phyloP scores from a whole-genome alignment of 495 filamentous ascomycete genomes.

The Penicillium taxi region DNA sequence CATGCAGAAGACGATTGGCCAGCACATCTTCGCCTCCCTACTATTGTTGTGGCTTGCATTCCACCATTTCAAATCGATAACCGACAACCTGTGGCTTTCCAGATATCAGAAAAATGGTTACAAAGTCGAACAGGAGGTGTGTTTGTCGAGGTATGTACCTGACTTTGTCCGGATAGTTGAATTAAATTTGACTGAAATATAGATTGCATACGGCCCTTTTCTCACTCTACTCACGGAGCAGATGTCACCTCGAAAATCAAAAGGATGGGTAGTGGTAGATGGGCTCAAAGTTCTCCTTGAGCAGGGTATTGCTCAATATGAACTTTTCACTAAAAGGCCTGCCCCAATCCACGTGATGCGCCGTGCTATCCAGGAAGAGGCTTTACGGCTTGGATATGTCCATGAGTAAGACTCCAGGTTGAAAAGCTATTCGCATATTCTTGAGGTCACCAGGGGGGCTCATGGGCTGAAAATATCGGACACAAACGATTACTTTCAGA shows the following conservation, averaged over 20 bases:
- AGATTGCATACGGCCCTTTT: conserved; percentile 32
- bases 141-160: conserved; percentile 49
- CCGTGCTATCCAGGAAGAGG: conserved; percentile 15
- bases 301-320: conserved; percentile 68
- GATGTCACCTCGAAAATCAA: conserved; percentile 27
- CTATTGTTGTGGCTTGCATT: conserved; percentile 61
- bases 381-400: conserved; percentile 9
- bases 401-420: no score
- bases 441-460: no score
- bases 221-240: conserved; percentile 53
- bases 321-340: conserved; percentile 63
- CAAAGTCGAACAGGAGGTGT: conserved; percentile 65
- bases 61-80: conserved; percentile 47
- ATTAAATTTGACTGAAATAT: conserved; percentile 31
- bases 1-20: conserved; percentile 40
- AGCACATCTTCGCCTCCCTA: conserved; percentile 49
- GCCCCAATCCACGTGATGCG: conserved; percentile 59
- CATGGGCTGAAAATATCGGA: no score
- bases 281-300: conserved; percentile 61
- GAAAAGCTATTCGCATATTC: no score
- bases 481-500: no score
- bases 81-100: conserved; percentile 49
- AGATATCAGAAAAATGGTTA: conserved; percentile 59
- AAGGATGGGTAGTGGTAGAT: conserved; percentile 60
- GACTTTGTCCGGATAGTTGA: neutral